Conservation (phyloP, 192 early-diverging fungal genomes). For the Podila clonocystis region DNA sequence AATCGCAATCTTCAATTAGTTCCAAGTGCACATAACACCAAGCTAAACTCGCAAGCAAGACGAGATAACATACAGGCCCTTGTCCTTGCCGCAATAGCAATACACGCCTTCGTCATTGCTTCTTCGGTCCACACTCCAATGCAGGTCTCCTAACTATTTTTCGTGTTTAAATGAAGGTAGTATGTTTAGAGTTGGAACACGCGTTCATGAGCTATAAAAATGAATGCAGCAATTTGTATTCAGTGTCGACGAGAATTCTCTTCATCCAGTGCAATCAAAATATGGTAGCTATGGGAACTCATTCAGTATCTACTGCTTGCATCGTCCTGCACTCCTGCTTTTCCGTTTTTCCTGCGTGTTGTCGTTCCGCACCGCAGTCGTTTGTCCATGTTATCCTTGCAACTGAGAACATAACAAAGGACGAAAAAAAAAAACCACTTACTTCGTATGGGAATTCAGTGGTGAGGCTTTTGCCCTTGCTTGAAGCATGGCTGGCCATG, state of each 20-base stretch:
- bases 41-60: not conserved
- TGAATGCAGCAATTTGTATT: not conserved
- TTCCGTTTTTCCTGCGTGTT: not conserved
- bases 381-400: not conserved
- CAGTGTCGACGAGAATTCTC: not conserved
- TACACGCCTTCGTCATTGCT: conserved; percentile 67
- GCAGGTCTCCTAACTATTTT: conserved; percentile 22
- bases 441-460: conserved; percentile 43
- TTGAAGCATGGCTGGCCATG: not conserved
- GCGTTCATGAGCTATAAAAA: not conserved
- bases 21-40: not conserved
- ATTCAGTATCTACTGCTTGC: too few species aligned
- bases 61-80: conserved; percentile 54
- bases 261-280: too few species aligned
- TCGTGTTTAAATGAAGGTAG: not conserved
- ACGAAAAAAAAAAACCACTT: not conserved
- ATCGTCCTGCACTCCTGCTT: too few species aligned
- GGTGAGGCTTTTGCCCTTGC: conserved; percentile 15
- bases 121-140: conserved; percentile 38
- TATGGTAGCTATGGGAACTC: too few species aligned
- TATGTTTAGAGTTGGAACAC: too few species aligned
- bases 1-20: not conserved
- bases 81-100: conserved; percentile 83
- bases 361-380: not conserved
- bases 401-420: not conserved